These are phyloP conservation scores for Capsella rubella DNA, from an alignment of 441 rosid species.

Conservation along the genomic window DNA sequence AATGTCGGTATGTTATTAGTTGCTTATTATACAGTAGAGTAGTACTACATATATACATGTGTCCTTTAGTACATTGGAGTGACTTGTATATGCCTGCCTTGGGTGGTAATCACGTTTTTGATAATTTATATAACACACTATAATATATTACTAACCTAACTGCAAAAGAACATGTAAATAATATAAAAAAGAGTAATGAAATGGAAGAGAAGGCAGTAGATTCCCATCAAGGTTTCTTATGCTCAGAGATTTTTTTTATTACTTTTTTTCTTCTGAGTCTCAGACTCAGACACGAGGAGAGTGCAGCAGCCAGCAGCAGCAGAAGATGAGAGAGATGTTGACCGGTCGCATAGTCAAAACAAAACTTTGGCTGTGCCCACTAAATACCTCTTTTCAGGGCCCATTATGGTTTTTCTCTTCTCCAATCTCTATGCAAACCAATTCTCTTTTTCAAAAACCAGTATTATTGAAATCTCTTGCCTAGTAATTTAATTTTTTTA, in stretches of 20 bases:
- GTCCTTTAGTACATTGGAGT: conserved; percentile 22
- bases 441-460: too few relatives aligned
- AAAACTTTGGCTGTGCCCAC: conserved; percentile 36
- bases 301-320: conserved; percentile 6
- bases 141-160: conserved; percentile 8
- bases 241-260: conserved; percentile 20
- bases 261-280: not conserved
- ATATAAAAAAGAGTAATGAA: not conserved
- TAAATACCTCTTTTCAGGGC: conserved; percentile 34
- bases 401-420: conserved; percentile 34
- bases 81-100: not conserved
- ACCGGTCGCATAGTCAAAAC: conserved; percentile 53
- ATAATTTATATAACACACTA: not conserved
- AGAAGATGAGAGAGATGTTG: conserved; percentile 41
- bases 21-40: not conserved
- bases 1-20: not conserved
- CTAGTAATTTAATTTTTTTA: too few relatives aligned
- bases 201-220: conserved; percentile 34
- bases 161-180: conserved; percentile 25
- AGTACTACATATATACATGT: not conserved
- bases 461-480: too few relatives aligned
- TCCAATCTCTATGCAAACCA: not conserved
- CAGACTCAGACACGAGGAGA: conserved; percentile 28
- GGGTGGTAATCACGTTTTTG: conserved; percentile 35
- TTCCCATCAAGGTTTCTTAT: conserved; percentile 54